phyloP scores from a whole-genome alignment of 768 basidiomycete species.

The Boletellus emodensis region DNA sequence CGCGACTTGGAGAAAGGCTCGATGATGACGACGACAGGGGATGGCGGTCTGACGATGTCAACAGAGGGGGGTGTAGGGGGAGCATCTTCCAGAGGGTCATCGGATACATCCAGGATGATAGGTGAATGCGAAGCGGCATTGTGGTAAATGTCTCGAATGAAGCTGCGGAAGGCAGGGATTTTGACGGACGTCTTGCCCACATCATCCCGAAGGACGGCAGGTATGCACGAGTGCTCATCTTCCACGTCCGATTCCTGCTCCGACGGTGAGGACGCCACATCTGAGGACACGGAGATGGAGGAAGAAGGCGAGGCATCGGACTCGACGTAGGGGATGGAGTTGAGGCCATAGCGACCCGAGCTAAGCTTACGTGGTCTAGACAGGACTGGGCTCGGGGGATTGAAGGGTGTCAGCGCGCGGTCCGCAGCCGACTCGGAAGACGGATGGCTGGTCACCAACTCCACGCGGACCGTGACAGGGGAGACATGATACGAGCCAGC shows the following conservation, averaged over 20 bases:
- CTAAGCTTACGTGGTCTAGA: conserved; percentile 29
- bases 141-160: conserved; percentile 28
- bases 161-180: conserved; percentile 31
- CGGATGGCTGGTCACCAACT: conserved; percentile 37
- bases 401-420: conserved; percentile 11
- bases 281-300: conserved; percentile 40
- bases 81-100: conserved; percentile 8
- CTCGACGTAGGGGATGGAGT: conserved; percentile 29
- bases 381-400: conserved; percentile 28
- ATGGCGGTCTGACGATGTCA: conserved; percentile 3
- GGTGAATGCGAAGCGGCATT: conserved; percentile 9
- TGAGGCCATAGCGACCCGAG: conserved; percentile 65
- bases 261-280: conserved; percentile 27
- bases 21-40: conserved; percentile 18
- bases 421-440: conserved; percentile 19
- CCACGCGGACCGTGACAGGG: conserved; percentile 59
- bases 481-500: conserved; percentile 55
- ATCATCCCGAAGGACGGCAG: conserved; percentile 12
- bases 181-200: conserved; percentile 21
- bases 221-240: conserved; percentile 34
- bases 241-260: conserved; percentile 54
- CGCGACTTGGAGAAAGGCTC: conserved; percentile 27
- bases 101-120: conserved; percentile 5
- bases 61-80: conserved; percentile 6
- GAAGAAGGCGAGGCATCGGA: conserved; percentile 33